Base-by-base conservation (phyloP, 2,329 filamentous ascomycete genomes). In the Lecanoromycetidae sp. region DNA sequence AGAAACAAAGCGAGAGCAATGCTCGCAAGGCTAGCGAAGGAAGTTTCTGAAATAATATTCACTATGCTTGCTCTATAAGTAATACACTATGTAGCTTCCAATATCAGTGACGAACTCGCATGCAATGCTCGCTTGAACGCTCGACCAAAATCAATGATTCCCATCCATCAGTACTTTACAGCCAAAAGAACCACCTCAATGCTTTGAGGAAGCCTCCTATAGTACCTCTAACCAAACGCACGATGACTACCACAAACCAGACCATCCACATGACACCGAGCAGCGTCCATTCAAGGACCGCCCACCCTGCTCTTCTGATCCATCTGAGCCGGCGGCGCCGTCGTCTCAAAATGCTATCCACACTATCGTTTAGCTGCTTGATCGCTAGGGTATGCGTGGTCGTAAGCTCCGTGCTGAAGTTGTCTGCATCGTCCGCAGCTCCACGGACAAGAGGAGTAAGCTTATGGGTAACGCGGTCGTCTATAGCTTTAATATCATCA, bases 261-360 rank as follows among this genome's bases (percentile, higher is more conserved):
- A 93, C 80, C 64, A 83, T 87, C 87, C 91, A 95, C 80, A 96
- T 86, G 56, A 93, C 76, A 3, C 84, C 84, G 32, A 96, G 79
- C 15, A 96, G 73, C 41, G 79, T 68, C 87, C 87, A 95, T 69
- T 96, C 90, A 13, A 95, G 76, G 17, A 82, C 66, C 46, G 87
- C 78, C 75, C 87, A 96, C 12, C 86, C 81, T 0, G 79, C 77
- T 12, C 84, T 72, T 32, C 86, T 72, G 20, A 87, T 64, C 79
- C 86, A 87, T 46, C 85, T 72, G 58, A 91, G 78, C 44, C 87
- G 72, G 50, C 83, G 73, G 50, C 84, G 72, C 43, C 87, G 72
- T 70, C 85, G 80, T 58, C 83, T 77, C 50, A 91, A 74, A 50
- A 80, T 73, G 34, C 63, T 66, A 50, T 77, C 75, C 12, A 95